A percentile compares a stretch with the other conserved stretches of the same genome.
These are phyloP conservation scores for Penicillium goetzii DNA, from an alignment of 495 filamentous ascomycete species.

Conservation along the genomic window DNA sequence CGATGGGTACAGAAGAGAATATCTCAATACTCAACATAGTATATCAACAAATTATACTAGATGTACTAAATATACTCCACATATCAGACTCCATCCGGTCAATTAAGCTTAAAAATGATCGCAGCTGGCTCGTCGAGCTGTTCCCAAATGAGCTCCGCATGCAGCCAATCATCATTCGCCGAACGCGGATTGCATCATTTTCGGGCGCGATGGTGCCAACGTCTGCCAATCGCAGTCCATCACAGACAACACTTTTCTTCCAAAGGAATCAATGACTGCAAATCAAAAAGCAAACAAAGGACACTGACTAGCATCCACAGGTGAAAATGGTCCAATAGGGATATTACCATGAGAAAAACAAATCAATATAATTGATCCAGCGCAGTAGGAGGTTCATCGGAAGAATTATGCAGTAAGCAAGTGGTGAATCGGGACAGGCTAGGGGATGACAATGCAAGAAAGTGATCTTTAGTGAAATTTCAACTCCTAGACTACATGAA, in stretches of 20 bases:
- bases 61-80: background rate
- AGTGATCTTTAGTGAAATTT: too few relatives aligned
- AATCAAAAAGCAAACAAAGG: background rate
- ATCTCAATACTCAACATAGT: background rate
- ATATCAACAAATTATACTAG: background rate
- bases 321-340: background rate
- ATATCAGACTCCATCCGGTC: background rate
- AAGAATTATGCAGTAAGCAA: too few relatives aligned
- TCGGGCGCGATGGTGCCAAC: slow-evolving; percentile 9
- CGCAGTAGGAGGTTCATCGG: background rate
- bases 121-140: background rate
- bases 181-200: slow-evolving; percentile 19
- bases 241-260: background rate
- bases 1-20: background rate
- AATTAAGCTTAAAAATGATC: slow-evolving; percentile 1
- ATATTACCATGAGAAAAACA: background rate
- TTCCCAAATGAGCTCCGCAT: slow-evolving; percentile 3
- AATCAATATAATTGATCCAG: background rate
- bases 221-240: background rate
- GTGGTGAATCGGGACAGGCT: background rate
- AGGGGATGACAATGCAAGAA: too few relatives aligned
- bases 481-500: too few relatives aligned
- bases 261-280: background rate
- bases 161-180: slow-evolving; percentile 10
- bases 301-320: background rate